phyloP scores from a whole-genome alignment of 2,329 filamentous ascomycete species.

The Magnaporthiopsis poae region DNA sequence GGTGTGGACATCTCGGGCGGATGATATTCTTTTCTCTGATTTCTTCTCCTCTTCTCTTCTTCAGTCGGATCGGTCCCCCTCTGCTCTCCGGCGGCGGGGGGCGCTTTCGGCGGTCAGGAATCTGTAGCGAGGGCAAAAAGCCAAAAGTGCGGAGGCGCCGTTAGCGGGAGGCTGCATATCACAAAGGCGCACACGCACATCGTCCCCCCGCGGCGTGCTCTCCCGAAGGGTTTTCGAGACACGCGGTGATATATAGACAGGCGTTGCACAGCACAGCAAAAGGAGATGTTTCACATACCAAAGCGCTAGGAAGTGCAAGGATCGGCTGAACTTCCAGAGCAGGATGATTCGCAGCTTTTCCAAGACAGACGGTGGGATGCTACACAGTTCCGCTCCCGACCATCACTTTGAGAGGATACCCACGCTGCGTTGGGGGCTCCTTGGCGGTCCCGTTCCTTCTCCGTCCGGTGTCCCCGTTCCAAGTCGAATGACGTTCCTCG shows the following conservation, averaged over 20 bases:
- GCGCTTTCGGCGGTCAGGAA: not conserved
- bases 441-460: conserved; percentile 10
- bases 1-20: conserved; percentile 47
- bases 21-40: conserved; percentile 22
- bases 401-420: conserved; percentile 26
- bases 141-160: conserved; percentile 10
- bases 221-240: not conserved
- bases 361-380: conserved; percentile 20
- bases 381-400: conserved; percentile 25
- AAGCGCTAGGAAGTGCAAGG: conserved; percentile 14
- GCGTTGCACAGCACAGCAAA: not conserved
- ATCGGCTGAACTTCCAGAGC: not conserved
- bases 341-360: conserved; percentile 15
- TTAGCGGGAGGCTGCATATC: conserved; percentile 19
- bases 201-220: not conserved
- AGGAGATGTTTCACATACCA: conserved; percentile 27
- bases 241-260: not conserved
- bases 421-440: not conserved
- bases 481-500: conserved; percentile 17
- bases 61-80: conserved; percentile 11
- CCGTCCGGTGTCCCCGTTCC: conserved; percentile 19
- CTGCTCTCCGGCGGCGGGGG: conserved; percentile 6
- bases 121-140: not conserved
- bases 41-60: conserved; percentile 14
- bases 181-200: not conserved